Conservation (phyloP, 2,329 filamentous ascomycete genomes). For the Stagonosporopsis cucurbitacearum region DNA sequence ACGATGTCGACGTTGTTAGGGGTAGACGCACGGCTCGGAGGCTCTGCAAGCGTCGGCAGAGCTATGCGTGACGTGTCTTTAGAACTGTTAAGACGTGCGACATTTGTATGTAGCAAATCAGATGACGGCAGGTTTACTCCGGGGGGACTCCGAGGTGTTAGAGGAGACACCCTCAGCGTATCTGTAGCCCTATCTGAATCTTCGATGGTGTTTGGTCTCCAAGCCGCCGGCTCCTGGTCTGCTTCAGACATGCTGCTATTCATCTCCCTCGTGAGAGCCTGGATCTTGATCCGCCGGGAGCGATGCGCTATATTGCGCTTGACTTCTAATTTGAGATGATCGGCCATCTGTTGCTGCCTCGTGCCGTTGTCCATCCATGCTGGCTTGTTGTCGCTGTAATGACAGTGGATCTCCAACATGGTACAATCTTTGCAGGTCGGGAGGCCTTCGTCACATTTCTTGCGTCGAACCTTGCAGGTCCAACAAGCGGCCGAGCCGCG, state of each 20-base stretch:
- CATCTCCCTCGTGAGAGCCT: neutral
- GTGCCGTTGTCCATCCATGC: conserved; percentile 40
- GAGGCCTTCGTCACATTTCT: conserved; percentile 65
- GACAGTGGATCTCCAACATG: conserved; percentile 63
- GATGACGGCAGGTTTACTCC: neutral
- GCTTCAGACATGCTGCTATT: too few species aligned
- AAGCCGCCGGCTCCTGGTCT: too few species aligned
- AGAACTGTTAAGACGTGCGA: neutral
- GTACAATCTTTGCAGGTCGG: conserved; percentile 61
- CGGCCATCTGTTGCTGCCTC: conserved; percentile 58
- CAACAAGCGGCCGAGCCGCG: conserved; percentile 52
- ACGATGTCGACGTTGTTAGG: neutral
- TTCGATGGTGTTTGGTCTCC: too few species aligned
- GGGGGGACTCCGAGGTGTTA: too few species aligned
- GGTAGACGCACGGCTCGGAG: neutral
- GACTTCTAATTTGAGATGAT: conserved; percentile 63
- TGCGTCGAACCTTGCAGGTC: conserved; percentile 67
- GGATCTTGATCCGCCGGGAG: conserved; percentile 5
- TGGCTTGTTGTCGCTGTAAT: conserved; percentile 57
- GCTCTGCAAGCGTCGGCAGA: neutral
- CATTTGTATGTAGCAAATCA: neutral
- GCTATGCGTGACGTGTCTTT: neutral
- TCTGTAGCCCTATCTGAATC: too few species aligned
- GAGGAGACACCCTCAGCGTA: too few species aligned
- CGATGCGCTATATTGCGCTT: conserved; percentile 61